These are phyloP conservation scores for Rhododendron mucronatum DNA, from an alignment of 148 eudicot species.

Conservation along the genomic window DNA sequence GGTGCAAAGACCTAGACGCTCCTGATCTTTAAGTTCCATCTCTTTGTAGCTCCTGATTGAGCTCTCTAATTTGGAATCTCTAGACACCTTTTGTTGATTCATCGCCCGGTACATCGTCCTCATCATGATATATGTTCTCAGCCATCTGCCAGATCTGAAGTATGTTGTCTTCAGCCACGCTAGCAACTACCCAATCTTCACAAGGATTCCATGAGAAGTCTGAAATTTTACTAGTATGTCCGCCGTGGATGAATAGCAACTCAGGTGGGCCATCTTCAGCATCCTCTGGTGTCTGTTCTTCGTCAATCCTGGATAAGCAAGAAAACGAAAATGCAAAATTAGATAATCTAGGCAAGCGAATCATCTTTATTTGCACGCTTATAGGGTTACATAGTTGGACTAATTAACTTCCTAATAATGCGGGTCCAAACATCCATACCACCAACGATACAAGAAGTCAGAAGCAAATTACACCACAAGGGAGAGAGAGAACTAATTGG, in stretches of 20 bases:
- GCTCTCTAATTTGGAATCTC: constrained; percentile 18
- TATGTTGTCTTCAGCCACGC: constrained; percentile 86
- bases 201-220: constrained; percentile 95
- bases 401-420: neutral
- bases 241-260: constrained; percentile 83
- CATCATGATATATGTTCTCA: constrained; percentile 78
- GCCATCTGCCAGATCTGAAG: constrained; percentile 98
- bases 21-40: neutral
- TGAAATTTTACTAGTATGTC: constrained; percentile 83
- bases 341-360: neutral
- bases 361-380: neutral
- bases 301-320: constrained; percentile 48
- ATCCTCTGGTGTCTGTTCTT: constrained; percentile 66
- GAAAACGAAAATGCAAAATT: neutral
- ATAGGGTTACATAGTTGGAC: neutral
- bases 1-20: constrained; percentile 3
- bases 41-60: neutral
- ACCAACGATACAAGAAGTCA: neutral
- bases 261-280: constrained; percentile 90
- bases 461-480: neutral
- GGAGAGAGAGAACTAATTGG: neutral
- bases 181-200: constrained; percentile 87
- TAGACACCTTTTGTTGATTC: constrained; percentile 32
- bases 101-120: constrained; percentile 55
- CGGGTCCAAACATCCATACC: neutral